Percentiles rank a stretch among this genome's conserved stretches.
These are phyloP conservation scores for Salix exigua DNA, from an alignment of 345 rosid species.

Conservation along the genomic window DNA sequence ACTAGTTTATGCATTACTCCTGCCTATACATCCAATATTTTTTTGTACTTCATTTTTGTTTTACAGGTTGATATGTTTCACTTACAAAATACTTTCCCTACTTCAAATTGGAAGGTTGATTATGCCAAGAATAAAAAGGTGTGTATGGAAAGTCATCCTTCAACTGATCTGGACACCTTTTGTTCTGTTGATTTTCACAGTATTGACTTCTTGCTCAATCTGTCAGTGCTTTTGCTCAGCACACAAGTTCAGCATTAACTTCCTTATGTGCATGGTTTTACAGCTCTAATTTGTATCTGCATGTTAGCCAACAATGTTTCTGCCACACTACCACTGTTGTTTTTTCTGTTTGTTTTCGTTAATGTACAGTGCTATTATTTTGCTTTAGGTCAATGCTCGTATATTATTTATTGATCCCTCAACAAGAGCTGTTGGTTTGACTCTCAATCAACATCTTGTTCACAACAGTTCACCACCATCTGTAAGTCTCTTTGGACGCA, in stretches of 20 bases:
- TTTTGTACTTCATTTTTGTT: background rate
- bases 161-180: conserved; percentile 2
- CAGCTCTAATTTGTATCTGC: background rate
- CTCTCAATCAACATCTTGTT: conserved; percentile 79
- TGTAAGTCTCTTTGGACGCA: conserved; percentile 42
- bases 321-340: background rate
- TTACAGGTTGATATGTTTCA: conserved; percentile 84
- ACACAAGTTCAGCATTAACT: no score
- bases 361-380: conserved; percentile 7
- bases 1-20: background rate
- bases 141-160: conserved; percentile 1
- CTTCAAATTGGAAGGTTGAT: conserved; percentile 76
- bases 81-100: conserved; percentile 54
- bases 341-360: background rate
- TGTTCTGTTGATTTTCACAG: background rate
- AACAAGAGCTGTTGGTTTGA: conserved; percentile 92
- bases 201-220: no score
- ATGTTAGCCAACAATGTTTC: background rate
- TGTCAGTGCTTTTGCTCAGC: no score
- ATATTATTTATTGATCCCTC: conserved; percentile 86
- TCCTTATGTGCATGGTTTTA: background rate
- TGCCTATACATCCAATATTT: background rate
- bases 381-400: conserved; percentile 77
- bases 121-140: conserved; percentile 79
- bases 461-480: conserved; percentile 67